Evolutionary conservation across 2,329 filamentous ascomycete species (phyloP).

Genomic region (Aspergillus sergii): DNA sequence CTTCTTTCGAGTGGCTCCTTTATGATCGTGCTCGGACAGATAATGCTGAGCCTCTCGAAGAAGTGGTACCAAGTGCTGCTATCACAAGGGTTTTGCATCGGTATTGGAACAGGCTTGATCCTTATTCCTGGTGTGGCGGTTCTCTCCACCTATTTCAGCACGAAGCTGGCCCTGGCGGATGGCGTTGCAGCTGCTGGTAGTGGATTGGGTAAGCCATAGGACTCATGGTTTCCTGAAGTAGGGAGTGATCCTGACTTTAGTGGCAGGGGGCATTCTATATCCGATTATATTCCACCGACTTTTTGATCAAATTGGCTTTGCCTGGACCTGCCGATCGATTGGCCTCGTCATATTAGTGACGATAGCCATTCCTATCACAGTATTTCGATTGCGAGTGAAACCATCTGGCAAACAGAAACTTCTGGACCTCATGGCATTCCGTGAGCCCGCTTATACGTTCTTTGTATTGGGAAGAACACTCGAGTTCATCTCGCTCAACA

Average conservation of each 20-base stretch:
- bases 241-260: not conserved
- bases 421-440: not conserved
- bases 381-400: not conserved
- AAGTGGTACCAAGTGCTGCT: slow-evolving; percentile 8
- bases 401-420: not conserved
- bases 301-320: not conserved
- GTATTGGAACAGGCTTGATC: slow-evolving; percentile 3
- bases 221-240: not conserved
- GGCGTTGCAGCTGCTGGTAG: not conserved
- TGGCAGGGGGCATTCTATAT: not conserved
- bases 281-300: not conserved
- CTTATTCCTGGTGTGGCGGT: slow-evolving; percentile 6
- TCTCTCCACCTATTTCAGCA: slow-evolving; percentile 6
- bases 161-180: not conserved
- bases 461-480: slow-evolving; percentile 3
- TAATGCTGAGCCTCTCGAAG: not conserved
- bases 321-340: not conserved
- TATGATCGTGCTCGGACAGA: not conserved
- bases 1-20: not conserved
- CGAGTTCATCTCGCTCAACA: slow-evolving; percentile 2
- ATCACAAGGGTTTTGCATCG: not conserved
- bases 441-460: not conserved
- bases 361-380: not conserved
- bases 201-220: not conserved
- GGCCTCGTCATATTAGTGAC: not conserved